Evolutionary conservation across 2,329 filamentous ascomycete genomes (phyloP).

Genomic region (Verticillium nubilum): DNA sequence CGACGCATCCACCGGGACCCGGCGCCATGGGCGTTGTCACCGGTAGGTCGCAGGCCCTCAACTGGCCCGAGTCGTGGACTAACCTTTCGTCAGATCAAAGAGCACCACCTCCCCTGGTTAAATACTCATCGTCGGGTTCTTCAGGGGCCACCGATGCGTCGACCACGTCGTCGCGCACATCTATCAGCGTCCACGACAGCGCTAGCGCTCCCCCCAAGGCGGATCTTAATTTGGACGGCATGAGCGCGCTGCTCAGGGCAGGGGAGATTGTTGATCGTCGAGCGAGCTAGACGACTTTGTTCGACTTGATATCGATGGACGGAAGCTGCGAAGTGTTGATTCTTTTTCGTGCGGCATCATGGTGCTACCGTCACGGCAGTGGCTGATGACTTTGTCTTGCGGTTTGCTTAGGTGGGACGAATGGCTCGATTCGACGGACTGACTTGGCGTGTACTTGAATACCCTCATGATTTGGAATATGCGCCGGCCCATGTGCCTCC

Average conservation of each 20-base stretch:
- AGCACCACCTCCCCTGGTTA: conserved; percentile 8
- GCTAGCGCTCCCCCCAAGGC: conserved; percentile 3
- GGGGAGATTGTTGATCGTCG: conserved; percentile 53
- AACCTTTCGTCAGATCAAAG: conserved; percentile 9
- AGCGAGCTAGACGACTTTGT: neutral
- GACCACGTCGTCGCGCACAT: conserved; percentile 8
- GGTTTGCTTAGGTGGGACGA: neutral
- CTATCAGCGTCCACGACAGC: conserved; percentile 9
- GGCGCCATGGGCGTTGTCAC: conserved; percentile 1
- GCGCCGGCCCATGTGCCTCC: neutral
- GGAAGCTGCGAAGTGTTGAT: neutral
- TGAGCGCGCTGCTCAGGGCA: conserved; percentile 52
- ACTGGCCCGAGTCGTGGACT: conserved; percentile 2
- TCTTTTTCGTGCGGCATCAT: neutral
- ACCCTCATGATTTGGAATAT: conserved; percentile 12
- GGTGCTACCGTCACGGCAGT: neutral
- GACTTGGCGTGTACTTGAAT: conserved; percentile 8
- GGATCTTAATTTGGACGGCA: conserved; percentile 41
- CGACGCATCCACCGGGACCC: neutral
- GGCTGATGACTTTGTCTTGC: neutral
- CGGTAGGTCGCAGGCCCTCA: conserved; percentile 2
- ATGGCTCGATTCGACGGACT: neutral
- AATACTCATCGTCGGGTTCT: conserved; percentile 9
- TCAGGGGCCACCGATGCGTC: conserved; percentile 8
- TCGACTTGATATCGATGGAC: neutral